Evolutionary conservation across 805 yeast species (phyloP).

Genomic region (Lachancea lanzarotensis): DNA sequence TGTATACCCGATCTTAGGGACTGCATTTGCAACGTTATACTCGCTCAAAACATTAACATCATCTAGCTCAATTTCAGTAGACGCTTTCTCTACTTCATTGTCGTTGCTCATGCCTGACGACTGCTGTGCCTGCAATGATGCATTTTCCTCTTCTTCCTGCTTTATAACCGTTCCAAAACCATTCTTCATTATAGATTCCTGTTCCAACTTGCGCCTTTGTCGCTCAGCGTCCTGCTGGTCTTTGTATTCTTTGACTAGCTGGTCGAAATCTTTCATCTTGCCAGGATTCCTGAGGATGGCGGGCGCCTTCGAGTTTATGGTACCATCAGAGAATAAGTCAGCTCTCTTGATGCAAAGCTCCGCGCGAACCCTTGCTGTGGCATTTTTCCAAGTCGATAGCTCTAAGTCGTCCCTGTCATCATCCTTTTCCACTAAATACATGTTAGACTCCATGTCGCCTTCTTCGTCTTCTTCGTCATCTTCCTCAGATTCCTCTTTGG

Average conservation of each 20-base stretch:
- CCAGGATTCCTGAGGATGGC: conserved; percentile 62
- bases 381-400: conserved; percentile 73
- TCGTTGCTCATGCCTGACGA: conserved; percentile 3
- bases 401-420: conserved; percentile 67
- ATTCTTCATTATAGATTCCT: conserved; percentile 37
- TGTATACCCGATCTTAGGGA: conserved; percentile 56
- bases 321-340: conserved; percentile 52
- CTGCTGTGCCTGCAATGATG: conserved; percentile 8
- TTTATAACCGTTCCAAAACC: conserved; percentile 28
- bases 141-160: conserved; percentile 29
- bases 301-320: conserved; percentile 57
- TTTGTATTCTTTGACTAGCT: conserved; percentile 26
- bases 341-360: conserved; percentile 66
- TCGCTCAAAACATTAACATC: conserved; percentile 68
- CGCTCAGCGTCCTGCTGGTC: conserved; percentile 28
- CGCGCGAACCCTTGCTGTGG: conserved; percentile 73
- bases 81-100: conserved; percentile 32
- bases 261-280: conserved; percentile 55
- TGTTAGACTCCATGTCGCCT: conserved; percentile 37
- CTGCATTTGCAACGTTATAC: conserved; percentile 74
- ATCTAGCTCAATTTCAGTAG: conserved; percentile 41
- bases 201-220: conserved; percentile 24
- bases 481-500: conserved; percentile 20
- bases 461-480: conserved; percentile 43
- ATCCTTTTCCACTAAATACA: conserved; percentile 44